Conservation (phyloP, 257 asterid genomes). For the Nicotiana otophora region DNA sequence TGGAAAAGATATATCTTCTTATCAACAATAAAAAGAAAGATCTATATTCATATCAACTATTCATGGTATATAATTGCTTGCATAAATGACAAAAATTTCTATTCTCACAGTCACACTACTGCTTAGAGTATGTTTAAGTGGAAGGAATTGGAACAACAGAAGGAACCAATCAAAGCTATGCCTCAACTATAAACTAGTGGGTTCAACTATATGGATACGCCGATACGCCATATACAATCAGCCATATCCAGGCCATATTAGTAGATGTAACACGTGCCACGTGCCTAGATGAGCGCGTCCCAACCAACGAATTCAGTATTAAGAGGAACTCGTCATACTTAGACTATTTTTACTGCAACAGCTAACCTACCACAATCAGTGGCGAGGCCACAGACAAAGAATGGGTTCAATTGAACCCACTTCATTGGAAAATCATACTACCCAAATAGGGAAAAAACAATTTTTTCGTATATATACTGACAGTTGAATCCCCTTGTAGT, state of each 20-base stretch:
- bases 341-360: background rate
- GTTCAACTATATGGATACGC: background rate
- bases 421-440: too few relatives aligned
- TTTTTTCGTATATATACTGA: too few relatives aligned
- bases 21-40: background rate
- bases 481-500: too few relatives aligned
- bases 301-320: background rate
- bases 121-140: background rate
- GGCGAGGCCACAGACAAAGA: too few relatives aligned
- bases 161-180: background rate
- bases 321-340: background rate
- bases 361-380: background rate
- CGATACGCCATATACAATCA: background rate
- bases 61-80: background rate
- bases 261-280: background rate
- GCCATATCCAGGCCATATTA: background rate
- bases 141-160: background rate
- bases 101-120: background rate
- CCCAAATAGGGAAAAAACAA: too few relatives aligned
- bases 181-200: background rate
- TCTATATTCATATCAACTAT: background rate
- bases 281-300: background rate
- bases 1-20: background rate
- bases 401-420: too few relatives aligned
- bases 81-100: background rate